A percentile compares a stretch with the other conserved stretches of the same genome.
phyloP scores from a whole-genome alignment of 2,329 filamentous ascomycete genomes.

The Saccharata proteae region DNA sequence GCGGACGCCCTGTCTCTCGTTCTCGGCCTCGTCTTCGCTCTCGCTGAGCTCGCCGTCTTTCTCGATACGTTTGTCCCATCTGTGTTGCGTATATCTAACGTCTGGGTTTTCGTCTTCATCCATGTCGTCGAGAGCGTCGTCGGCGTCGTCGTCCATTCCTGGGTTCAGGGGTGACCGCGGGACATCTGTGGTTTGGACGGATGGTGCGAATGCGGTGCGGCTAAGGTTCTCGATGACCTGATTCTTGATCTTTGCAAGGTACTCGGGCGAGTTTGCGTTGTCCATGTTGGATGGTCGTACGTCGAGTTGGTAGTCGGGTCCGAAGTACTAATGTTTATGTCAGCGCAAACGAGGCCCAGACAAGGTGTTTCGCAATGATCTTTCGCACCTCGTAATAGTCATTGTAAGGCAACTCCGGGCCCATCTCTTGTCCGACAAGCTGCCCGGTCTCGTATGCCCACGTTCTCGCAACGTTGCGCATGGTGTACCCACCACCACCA shows the following conservation, averaged over 20 bases:
- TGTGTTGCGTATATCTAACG: slow-evolving; percentile 65
- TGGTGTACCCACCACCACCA: slow-evolving; percentile 58
- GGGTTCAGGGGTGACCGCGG: slow-evolving; percentile 44
- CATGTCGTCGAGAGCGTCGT: slow-evolving; percentile 51
- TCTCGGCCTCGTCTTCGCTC: slow-evolving; percentile 86
- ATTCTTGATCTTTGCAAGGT: slow-evolving; percentile 54
- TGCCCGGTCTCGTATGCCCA: slow-evolving; percentile 61
- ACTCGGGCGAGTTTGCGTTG: slow-evolving; percentile 56
- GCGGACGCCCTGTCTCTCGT: slow-evolving; percentile 60
- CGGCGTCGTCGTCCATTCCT: slow-evolving; percentile 51
- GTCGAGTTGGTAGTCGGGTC: slow-evolving; percentile 57
- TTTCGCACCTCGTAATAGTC: slow-evolving; percentile 75
- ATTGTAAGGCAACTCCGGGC: slow-evolving; percentile 78
- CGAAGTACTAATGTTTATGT: slow-evolving; percentile 45
- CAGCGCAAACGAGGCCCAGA: slow-evolving; percentile 9
- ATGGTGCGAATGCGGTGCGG: slow-evolving; percentile 49
- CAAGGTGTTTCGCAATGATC: too few relatives aligned
- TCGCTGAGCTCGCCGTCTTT: slow-evolving; percentile 60
- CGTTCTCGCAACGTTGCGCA: slow-evolving; percentile 52
- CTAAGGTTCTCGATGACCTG: slow-evolving; percentile 57
- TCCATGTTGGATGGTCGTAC: slow-evolving; percentile 62
- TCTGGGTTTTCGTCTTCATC: slow-evolving; percentile 85
- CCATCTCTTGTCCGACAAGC: slow-evolving; percentile 72
- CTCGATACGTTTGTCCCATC: slow-evolving; percentile 67
- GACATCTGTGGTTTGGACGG: slow-evolving; percentile 53